phyloP scores from a whole-genome alignment of 2,329 filamentous ascomycete species.

The Aspergillaceae sp. region DNA sequence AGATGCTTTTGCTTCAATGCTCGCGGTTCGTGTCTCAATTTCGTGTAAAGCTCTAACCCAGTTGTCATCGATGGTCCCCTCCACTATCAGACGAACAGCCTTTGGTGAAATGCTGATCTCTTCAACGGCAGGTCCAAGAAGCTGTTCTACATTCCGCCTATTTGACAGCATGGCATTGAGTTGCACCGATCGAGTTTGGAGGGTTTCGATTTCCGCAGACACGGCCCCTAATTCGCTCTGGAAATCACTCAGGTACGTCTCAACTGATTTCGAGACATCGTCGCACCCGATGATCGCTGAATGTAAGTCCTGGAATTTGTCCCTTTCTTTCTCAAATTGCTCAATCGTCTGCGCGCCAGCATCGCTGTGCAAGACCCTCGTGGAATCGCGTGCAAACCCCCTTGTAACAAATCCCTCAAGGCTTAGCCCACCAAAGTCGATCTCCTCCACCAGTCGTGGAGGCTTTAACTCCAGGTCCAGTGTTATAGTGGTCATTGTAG shows the following conservation, averaged over 20 bases:
- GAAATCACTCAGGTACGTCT: slow-evolving; percentile 85
- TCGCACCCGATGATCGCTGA: slow-evolving; percentile 83
- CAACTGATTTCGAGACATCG: slow-evolving; percentile 84
- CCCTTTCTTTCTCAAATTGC: slow-evolving; percentile 72
- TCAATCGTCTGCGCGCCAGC: slow-evolving; percentile 53
- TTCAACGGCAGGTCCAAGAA: slow-evolving; percentile 80
- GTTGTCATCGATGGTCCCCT: slow-evolving; percentile 79
- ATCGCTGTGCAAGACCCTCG: slow-evolving; percentile 21
- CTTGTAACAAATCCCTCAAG: slow-evolving; percentile 59
- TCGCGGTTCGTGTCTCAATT: slow-evolving; percentile 66
- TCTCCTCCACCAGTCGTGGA: slow-evolving; percentile 49
- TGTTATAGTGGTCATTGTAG: slow-evolving; percentile 7
- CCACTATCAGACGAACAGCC: slow-evolving; percentile 74
- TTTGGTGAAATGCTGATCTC: slow-evolving; percentile 81
- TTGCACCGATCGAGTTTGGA: slow-evolving; percentile 77
- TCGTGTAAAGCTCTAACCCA: slow-evolving; percentile 81
- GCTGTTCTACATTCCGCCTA: slow-evolving; percentile 77
- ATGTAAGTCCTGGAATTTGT: slow-evolving; percentile 84
- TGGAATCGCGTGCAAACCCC: slow-evolving; percentile 25
- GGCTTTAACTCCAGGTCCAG: slow-evolving; percentile 22
- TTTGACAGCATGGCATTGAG: slow-evolving; percentile 82
- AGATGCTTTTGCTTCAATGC: slow-evolving; percentile 59
- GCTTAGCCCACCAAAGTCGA: slow-evolving; percentile 72
- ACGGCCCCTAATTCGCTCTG: slow-evolving; percentile 87
- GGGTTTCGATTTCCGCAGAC: slow-evolving; percentile 86